Conservation (phyloP, 2,329 filamentous ascomycete species). For the Diplodia intermedia region DNA sequence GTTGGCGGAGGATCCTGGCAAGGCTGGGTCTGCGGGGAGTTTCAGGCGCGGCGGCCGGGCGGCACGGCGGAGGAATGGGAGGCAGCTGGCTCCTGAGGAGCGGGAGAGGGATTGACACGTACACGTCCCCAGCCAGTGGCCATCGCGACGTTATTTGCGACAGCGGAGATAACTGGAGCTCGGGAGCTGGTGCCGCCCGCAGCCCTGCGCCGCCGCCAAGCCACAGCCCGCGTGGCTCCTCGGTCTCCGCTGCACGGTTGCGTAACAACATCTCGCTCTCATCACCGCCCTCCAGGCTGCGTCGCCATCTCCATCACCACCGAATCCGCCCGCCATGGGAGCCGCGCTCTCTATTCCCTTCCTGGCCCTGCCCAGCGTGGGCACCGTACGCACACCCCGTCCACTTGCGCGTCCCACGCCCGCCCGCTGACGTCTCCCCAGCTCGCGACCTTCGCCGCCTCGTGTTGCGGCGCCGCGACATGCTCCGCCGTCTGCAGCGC, state of each 20-base stretch:
- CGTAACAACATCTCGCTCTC: slow-evolving; percentile 22
- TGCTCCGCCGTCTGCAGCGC: slow-evolving; percentile 95
- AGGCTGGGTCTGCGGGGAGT: not conserved
- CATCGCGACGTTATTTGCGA: slow-evolving; percentile 26
- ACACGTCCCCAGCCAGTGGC: slow-evolving; percentile 19
- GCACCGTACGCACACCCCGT: slow-evolving; percentile 70
- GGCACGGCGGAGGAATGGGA: slow-evolving; percentile 8
- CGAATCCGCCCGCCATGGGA: slow-evolving; percentile 68
- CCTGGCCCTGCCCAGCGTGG: slow-evolving; percentile 82
- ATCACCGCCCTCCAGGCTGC: not conserved
- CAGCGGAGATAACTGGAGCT: slow-evolving; percentile 30
- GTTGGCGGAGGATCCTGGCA: not conserved
- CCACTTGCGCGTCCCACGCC: slow-evolving; percentile 27
- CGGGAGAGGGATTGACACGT: slow-evolving; percentile 29
- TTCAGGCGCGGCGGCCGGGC: slow-evolving; percentile 1
- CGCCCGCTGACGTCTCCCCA: slow-evolving; percentile 49
- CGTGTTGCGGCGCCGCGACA: slow-evolving; percentile 95
- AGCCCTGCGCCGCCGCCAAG: slow-evolving; percentile 25
- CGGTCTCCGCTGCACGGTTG: slow-evolving; percentile 19
- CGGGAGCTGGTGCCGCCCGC: slow-evolving; percentile 17
- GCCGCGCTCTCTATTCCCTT: slow-evolving; percentile 89
- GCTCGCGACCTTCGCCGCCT: slow-evolving; percentile 80
- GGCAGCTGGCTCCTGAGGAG: slow-evolving; percentile 16
- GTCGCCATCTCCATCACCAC: not conserved
- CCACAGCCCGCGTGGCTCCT: slow-evolving; percentile 18